Evolutionary conservation across 352 stramenopile species (phyloP), one percentile per base, ranked within the genome.

Genomic region (Phytophthora capsici): DNA sequence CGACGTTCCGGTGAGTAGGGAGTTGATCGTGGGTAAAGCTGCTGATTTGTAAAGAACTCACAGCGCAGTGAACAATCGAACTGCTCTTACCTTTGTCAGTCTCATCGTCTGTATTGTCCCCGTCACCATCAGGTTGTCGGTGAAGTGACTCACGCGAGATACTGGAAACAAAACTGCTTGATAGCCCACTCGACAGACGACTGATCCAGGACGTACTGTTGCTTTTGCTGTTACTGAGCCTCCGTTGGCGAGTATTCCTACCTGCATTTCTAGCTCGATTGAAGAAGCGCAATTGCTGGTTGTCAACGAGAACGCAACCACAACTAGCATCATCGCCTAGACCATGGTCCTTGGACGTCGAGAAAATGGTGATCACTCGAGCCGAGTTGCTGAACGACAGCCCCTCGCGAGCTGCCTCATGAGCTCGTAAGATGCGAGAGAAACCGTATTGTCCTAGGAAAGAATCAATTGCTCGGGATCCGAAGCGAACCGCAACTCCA

Each of bases 331-430:
- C 67, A 8, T 87, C 78, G 7, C 82, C 80, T 22, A 90, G 62
- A 13, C 77, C 80, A 44, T 93, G 84, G 38, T 93, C 82, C 36
- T 89, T 90, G 10, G 82, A 91, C 1, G 82, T 91, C 4, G 80
- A 90, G 43, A 93, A 93, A 22, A 93, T 68, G 17, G 84, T 93
- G 43, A 91, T 57, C 50, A 90, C 74, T 2, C 78, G 72, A 13
- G 82, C 80, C 7, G 68, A 65, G 25, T 89, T 90, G 36, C 75
- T 69, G 13, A 93, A 66, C 1, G 44, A 64, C 3, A 93, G 52
- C 17, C 97, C 97, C 57, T 99, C 96, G 55, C 97, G 43, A 17
- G 63, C 62, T 16, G 90, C 77, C 46, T 94, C 87, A 47, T 96
- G 89, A 1, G 89, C 89, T 26, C 89, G 75, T 13, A 96, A 47